A percentile compares a stretch with the other conserved stretches of the same genome.
phyloP scores from a whole-genome alignment of 208 protist species.

The Crithidia brevicula region DNA sequence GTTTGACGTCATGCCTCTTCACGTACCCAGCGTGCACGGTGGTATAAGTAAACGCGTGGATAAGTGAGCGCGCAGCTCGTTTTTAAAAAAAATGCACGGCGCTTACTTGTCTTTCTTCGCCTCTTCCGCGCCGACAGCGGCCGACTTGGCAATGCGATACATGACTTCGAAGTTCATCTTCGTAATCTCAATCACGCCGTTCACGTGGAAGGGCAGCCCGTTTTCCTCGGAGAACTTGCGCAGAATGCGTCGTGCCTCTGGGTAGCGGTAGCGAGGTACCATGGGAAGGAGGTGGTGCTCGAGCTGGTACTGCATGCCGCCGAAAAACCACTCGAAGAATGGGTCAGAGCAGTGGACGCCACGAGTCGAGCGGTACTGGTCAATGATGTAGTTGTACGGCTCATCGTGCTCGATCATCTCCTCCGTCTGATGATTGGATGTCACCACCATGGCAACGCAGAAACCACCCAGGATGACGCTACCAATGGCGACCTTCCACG shows the following conservation, averaged over 20 bases:
- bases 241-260: constrained; percentile 52
- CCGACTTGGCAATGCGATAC: constrained; percentile 29
- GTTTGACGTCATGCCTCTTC: no score
- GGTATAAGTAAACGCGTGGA: no score
- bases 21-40: no score
- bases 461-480: constrained; percentile 77
- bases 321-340: constrained; percentile 86
- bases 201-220: constrained; percentile 69
- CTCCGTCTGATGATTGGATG: constrained; percentile 82
- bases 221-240: constrained; percentile 84
- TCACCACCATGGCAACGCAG: constrained; percentile 78
- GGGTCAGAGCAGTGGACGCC: constrained; percentile 71
- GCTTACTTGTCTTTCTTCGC: constrained; percentile 15
- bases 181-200: constrained; percentile 58
- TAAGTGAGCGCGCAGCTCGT: no score
- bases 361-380: constrained; percentile 77
- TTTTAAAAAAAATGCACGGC: no score
- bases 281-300: constrained; percentile 85
- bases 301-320: constrained; percentile 88
- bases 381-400: constrained; percentile 77
- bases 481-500: constrained; percentile 64
- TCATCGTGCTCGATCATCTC: constrained; percentile 78
- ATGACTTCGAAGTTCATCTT: constrained; percentile 80
- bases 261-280: constrained; percentile 77
- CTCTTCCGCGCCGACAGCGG: constrained; percentile 23